Percentiles rank a stretch among this genome's conserved stretches.
Conservation (phyloP, 345 rosid genomes). For the Eucalyptus sp. region DNA sequence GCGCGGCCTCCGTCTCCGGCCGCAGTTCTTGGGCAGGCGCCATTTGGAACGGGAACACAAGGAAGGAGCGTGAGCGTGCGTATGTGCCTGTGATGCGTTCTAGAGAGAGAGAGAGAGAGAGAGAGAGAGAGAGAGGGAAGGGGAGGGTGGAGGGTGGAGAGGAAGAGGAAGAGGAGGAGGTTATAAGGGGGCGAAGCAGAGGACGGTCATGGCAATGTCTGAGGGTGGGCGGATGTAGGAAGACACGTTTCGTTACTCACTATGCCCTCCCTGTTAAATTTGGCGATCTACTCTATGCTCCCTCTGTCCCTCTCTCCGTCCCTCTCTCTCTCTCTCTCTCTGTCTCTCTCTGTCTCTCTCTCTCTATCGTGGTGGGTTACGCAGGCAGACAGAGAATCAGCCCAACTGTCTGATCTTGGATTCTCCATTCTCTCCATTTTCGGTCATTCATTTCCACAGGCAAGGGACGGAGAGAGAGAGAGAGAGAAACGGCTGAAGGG, state of each 20-base stretch:
- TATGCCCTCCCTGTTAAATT: constrained; percentile 4
- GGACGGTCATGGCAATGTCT: not conserved
- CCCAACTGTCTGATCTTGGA: not conserved
- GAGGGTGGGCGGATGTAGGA: not conserved
- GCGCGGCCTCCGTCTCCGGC: not conserved
- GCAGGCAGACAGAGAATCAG: not conserved
- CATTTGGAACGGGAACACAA: not conserved
- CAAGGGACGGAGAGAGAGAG: not conserved
- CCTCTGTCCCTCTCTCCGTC: not conserved
- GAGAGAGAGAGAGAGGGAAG: not conserved
- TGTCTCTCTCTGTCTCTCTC: not conserved
- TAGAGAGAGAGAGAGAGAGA: not conserved
- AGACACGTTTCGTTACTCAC: constrained; percentile 12
- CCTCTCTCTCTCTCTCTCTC: not conserved
- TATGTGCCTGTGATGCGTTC: not conserved
- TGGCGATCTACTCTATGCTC: constrained; percentile 33
- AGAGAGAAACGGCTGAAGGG: not conserved
- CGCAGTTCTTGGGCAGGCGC: not conserved
- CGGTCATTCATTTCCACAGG: not conserved
- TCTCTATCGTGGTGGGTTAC: not conserved
- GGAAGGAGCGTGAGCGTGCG: not conserved
- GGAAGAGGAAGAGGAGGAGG: not conserved
- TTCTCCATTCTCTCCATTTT: not conserved
- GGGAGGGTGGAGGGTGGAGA: not conserved
- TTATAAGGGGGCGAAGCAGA: not conserved